phyloP scores from a whole-genome alignment of 495 filamentous ascomycete genomes.

The Penicillium daleae region DNA sequence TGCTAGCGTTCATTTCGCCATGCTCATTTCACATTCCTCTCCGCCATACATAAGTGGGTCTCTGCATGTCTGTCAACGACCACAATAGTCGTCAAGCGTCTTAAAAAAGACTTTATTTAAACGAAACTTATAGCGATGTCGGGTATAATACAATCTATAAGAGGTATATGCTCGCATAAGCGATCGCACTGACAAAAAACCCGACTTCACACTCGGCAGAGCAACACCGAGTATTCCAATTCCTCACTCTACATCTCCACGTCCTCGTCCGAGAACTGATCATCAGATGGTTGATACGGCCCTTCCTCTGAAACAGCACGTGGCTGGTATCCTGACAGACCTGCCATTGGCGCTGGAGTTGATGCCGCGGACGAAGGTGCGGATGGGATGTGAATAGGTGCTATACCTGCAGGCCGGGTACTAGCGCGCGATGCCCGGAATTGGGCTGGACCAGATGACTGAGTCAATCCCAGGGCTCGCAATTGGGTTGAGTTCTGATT shows the following conservation, averaged over 20 bases:
- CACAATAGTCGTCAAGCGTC: too few species aligned
- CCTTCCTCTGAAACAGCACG: neutral
- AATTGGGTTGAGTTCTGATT: neutral
- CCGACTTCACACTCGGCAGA: neutral
- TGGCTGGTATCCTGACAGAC: neutral
- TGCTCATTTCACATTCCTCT: too few species aligned
- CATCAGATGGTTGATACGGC: neutral
- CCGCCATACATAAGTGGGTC: too few species aligned
- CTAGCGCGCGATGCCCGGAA: neutral
- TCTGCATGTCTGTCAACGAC: too few species aligned
- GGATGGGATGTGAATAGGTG: neutral
- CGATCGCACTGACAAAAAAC: neutral
- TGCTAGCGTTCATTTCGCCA: too few species aligned
- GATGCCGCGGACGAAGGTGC: neutral
- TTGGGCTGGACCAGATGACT: neutral
- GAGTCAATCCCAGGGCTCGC: neutral
- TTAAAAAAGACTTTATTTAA: too few species aligned
- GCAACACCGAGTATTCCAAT: neutral
- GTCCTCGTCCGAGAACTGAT: neutral
- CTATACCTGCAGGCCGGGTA: neutral
- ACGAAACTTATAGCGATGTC: neutral
- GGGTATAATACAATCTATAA: neutral
- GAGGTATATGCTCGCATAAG: neutral
- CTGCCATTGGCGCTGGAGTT: neutral
- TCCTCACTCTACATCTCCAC: neutral